Conservation (phyloP, 768 basidiomycete genomes). For the Leccinellum albellum region DNA sequence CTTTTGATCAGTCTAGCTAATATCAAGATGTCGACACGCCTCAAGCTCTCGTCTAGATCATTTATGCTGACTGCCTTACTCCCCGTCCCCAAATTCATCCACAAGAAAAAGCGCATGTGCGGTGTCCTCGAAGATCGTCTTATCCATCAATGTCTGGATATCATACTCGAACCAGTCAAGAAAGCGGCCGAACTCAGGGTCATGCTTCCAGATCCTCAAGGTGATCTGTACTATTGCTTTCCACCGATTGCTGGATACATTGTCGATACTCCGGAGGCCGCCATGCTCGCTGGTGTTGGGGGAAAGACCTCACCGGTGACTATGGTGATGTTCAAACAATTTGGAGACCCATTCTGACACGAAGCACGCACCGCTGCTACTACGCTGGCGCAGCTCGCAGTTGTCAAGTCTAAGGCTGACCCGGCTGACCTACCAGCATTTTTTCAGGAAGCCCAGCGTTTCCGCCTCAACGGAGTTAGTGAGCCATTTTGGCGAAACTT, state of each 20-base stretch:
- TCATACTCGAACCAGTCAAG: neutral
- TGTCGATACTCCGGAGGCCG: neutral
- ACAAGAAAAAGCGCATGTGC: neutral
- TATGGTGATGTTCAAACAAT: neutral
- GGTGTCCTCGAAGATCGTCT: neutral
- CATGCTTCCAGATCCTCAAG: neutral
- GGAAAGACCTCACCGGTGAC: neutral
- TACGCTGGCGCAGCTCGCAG: neutral
- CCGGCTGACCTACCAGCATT: neutral
- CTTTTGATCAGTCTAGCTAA: neutral
- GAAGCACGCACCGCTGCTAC: neutral
- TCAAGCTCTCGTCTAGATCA: neutral
- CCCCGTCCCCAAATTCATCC: neutral
- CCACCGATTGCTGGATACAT: neutral
- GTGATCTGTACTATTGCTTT: neutral
- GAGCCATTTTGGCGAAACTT: neutral
- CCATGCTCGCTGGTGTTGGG: neutral
- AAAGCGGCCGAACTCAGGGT: neutral
- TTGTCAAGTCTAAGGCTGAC: neutral
- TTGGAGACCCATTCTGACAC: neutral
- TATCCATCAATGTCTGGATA: neutral
- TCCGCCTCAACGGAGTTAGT: neutral
- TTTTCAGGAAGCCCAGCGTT: neutral
- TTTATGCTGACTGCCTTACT: neutral
- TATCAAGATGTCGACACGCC: neutral